Percentiles rank a stretch among this genome's conserved stretches.
These are phyloP conservation scores for Nidula niveotomentosa DNA, from an alignment of 1,284 basidiomycete genomes.

Conservation along the genomic window DNA sequence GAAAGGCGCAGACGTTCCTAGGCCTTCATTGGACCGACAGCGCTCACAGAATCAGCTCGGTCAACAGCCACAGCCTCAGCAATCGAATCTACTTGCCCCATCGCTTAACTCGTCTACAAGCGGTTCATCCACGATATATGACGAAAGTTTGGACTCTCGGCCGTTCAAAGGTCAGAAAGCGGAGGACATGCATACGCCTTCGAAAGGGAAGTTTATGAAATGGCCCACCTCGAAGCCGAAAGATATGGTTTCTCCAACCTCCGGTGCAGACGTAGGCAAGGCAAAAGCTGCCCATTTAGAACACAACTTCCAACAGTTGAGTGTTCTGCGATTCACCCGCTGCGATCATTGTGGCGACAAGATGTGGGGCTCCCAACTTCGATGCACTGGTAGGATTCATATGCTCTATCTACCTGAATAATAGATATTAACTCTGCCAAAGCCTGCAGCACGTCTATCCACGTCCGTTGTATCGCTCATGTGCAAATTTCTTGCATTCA, in stretches of 20 bases:
- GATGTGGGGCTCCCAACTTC: slow-evolving; percentile 95
- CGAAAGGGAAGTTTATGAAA: slow-evolving; percentile 58
- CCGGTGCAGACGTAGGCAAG: slow-evolving; percentile 30
- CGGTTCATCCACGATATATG: slow-evolving; percentile 33
- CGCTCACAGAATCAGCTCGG: slow-evolving; percentile 13
- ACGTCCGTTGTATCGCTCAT: slow-evolving; percentile 68
- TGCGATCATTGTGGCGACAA: slow-evolving; percentile 98
- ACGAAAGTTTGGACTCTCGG: slow-evolving; percentile 29
- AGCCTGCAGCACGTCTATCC: slow-evolving; percentile 75
- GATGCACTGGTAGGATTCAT: slow-evolving; percentile 74
- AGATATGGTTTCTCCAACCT: slow-evolving; percentile 23
- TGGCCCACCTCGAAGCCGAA: slow-evolving; percentile 59
- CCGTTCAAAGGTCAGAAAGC: slow-evolving; percentile 29
- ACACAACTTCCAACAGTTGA: slow-evolving; percentile 91
- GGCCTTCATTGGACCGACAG: slow-evolving; percentile 20
- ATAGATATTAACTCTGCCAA: not conserved
- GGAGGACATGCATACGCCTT: slow-evolving; percentile 41
- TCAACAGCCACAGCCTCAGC: slow-evolving; percentile 10
- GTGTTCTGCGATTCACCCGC: slow-evolving; percentile 84
- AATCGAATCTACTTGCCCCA: slow-evolving; percentile 21
- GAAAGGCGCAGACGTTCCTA: slow-evolving; percentile 22
- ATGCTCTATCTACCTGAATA: slow-evolving; percentile 1
- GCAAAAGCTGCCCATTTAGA: slow-evolving; percentile 47
- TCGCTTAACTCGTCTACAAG: slow-evolving; percentile 34
- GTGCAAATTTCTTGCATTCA: slow-evolving; percentile 60